Conservation (phyloP, 2,329 filamentous ascomycete species). For the Penicillium sp. region DNA sequence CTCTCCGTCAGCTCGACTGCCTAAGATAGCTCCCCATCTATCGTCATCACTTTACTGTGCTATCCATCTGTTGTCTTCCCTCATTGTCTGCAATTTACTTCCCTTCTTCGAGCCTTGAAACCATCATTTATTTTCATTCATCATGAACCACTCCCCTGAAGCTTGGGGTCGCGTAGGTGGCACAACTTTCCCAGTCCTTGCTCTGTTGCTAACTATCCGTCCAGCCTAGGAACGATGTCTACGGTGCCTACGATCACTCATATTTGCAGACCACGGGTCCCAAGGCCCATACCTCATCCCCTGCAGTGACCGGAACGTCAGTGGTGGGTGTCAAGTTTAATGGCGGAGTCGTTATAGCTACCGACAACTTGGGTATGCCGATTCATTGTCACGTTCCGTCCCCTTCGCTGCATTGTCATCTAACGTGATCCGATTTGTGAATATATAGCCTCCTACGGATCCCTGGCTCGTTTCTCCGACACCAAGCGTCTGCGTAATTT, state of each 20-base stretch:
- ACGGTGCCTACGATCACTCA: conserved; percentile 86
- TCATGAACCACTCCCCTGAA: conserved; percentile 65
- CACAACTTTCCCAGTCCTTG: conserved; percentile 12
- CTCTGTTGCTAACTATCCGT: conserved; percentile 35
- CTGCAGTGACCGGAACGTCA: conserved; percentile 94
- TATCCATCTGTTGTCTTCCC: conserved; percentile 8
- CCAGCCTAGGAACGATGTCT: conserved; percentile 94
- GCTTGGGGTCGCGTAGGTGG: conserved; percentile 60
- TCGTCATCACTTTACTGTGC: conserved; percentile 20
- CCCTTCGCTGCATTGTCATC: background rate
- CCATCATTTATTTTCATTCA: conserved; percentile 20
- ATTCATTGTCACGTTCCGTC: background rate
- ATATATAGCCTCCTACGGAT: conserved; percentile 83
- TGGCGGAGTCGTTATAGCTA: conserved; percentile 91
- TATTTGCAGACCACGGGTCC: conserved; percentile 71
- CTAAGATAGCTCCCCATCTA: conserved; percentile 22
- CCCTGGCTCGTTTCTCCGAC: conserved; percentile 91
- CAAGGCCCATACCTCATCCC: conserved; percentile 83
- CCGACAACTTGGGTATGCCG: conserved; percentile 83
- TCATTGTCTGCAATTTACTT: background rate
- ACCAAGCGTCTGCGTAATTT: conserved; percentile 93
- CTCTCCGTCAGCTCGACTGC: conserved; percentile 42
- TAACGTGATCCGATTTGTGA: conserved; percentile 7
- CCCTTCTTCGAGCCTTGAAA: background rate
- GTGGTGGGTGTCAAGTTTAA: conserved; percentile 95